phyloP scores from a whole-genome alignment of 495 filamentous ascomycete species.

The Coniosporium apollinis region DNA sequence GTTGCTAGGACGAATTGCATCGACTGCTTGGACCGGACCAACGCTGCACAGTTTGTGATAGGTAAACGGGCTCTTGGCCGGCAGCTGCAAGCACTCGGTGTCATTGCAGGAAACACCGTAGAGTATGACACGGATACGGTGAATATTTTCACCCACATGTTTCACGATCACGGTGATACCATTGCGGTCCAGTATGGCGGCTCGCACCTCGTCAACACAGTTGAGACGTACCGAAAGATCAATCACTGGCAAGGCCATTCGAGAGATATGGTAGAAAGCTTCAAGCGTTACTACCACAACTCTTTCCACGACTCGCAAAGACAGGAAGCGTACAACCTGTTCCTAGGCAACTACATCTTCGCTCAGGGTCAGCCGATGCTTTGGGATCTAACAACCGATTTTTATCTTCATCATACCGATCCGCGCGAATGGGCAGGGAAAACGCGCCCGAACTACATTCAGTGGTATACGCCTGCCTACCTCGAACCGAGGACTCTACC shows the following conservation, averaged over 20 bases:
- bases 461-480: slow-evolving; percentile 72
- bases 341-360: slow-evolving; percentile 92
- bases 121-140: slow-evolving; percentile 92
- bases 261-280: slow-evolving; percentile 96
- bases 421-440: slow-evolving; percentile 55
- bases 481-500: slow-evolving; percentile 35
- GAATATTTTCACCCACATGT: slow-evolving; percentile 94
- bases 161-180: slow-evolving; percentile 89
- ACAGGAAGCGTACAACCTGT: slow-evolving; percentile 96
- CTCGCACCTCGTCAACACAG: slow-evolving; percentile 93
- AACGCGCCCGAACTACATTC: slow-evolving; percentile 51
- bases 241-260: slow-evolving; percentile 98
- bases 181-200: slow-evolving; percentile 97
- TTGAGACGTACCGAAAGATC: slow-evolving; percentile 96
- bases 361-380: slow-evolving; percentile 85
- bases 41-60: slow-evolving; percentile 94
- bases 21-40: slow-evolving; percentile 90
- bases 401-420: slow-evolving; percentile 86
- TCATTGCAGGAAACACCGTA: slow-evolving; percentile 60
- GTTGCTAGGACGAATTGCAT: slow-evolving; percentile 94
- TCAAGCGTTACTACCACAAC: slow-evolving; percentile 98
- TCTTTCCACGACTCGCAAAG: slow-evolving; percentile 91
- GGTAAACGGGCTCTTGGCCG: slow-evolving; percentile 88
- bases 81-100: slow-evolving; percentile 82
- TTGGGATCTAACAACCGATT: slow-evolving; percentile 91